These are phyloP conservation scores for Panellus pusillus DNA, from an alignment of 768 basidiomycete species.

Conservation along the genomic window DNA sequence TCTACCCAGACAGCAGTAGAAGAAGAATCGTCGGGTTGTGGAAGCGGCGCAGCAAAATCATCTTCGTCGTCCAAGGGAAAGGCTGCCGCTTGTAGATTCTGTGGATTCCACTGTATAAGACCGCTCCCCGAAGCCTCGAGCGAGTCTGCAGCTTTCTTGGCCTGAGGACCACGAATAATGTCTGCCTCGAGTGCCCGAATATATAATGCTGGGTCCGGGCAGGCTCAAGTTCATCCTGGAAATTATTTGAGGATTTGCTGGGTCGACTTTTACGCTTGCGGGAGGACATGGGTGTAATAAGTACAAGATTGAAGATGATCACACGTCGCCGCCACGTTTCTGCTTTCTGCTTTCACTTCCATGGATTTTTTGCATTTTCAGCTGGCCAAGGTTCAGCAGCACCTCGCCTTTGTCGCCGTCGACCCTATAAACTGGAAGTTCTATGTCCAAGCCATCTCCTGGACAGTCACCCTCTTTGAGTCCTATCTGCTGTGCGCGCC, in stretches of 20 bases:
- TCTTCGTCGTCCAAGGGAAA: slow-evolving; percentile 25
- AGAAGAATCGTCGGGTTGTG: neutral
- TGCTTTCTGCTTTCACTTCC: neutral
- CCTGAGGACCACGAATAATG: slow-evolving; percentile 54
- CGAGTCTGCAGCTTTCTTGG: slow-evolving; percentile 33
- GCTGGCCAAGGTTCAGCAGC: slow-evolving; percentile 55
- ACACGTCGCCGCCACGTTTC: slow-evolving; percentile 10
- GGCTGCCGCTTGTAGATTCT: neutral
- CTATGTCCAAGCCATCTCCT: slow-evolving; percentile 77
- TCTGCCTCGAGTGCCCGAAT: slow-evolving; percentile 81
- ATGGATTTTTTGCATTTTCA: slow-evolving; percentile 68
- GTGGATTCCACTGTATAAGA: slow-evolving; percentile 27
- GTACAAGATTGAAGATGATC: too few species aligned
- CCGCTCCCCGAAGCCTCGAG: slow-evolving; percentile 20
- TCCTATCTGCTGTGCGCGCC: slow-evolving; percentile 77
- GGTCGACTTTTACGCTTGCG: slow-evolving; percentile 19
- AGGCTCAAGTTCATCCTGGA: neutral
- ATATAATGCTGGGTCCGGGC: slow-evolving; percentile 37
- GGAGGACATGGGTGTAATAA: neutral
- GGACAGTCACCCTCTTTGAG: slow-evolving; percentile 81
- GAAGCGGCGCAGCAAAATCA: slow-evolving; percentile 11
- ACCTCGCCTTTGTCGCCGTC: slow-evolving; percentile 68
- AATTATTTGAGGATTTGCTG: neutral
- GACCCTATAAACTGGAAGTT: slow-evolving; percentile 80
- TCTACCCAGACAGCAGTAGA: slow-evolving; percentile 63